Percentiles rank a stretch among this genome's conserved stretches.
Conservation (phyloP, 2,329 filamentous ascomycete species). For the Clarireedia hainanense region DNA sequence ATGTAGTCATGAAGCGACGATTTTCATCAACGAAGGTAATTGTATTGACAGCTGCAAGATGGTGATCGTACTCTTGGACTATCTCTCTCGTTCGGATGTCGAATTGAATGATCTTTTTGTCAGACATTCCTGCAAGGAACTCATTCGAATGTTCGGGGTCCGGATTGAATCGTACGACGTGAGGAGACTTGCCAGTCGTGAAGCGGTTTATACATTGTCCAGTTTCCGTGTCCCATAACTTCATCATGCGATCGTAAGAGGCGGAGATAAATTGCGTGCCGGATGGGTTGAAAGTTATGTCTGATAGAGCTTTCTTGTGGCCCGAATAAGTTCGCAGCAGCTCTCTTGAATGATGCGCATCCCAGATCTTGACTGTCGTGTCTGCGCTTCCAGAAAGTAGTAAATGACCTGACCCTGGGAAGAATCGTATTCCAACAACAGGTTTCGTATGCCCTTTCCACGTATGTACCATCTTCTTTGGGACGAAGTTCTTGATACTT, state of each 20-base stretch:
- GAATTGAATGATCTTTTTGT: constrained; percentile 98
- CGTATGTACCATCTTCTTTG: constrained; percentile 86
- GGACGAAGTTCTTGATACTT: constrained; percentile 81
- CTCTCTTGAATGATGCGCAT: constrained; percentile 84
- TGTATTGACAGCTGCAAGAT: constrained; percentile 95
- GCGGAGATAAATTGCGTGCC: constrained; percentile 84
- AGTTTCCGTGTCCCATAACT: constrained; percentile 97
- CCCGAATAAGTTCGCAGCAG: constrained; percentile 86
- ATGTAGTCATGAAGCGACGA: constrained; percentile 94
- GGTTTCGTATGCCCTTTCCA: constrained; percentile 82
- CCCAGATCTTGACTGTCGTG: constrained; percentile 86
- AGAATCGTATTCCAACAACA: constrained; percentile 83
- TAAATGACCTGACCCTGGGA: constrained; percentile 80
- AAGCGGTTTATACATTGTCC: constrained; percentile 83
- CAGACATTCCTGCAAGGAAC: constrained; percentile 93
- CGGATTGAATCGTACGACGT: constrained; percentile 91
- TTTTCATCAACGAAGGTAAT: constrained; percentile 94
- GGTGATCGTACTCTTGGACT: constrained; percentile 97
- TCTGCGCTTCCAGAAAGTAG: constrained; percentile 87
- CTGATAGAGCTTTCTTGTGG: constrained; percentile 83
- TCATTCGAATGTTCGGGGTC: constrained; percentile 69
- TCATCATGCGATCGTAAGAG: constrained; percentile 92
- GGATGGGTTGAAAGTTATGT: constrained; percentile 75
- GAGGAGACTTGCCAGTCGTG: constrained; percentile 88
- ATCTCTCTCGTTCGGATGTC: constrained; percentile 74